Conservation (phyloP, 1,284 basidiomycete genomes). For the Ganoderma leucocontextum region DNA sequence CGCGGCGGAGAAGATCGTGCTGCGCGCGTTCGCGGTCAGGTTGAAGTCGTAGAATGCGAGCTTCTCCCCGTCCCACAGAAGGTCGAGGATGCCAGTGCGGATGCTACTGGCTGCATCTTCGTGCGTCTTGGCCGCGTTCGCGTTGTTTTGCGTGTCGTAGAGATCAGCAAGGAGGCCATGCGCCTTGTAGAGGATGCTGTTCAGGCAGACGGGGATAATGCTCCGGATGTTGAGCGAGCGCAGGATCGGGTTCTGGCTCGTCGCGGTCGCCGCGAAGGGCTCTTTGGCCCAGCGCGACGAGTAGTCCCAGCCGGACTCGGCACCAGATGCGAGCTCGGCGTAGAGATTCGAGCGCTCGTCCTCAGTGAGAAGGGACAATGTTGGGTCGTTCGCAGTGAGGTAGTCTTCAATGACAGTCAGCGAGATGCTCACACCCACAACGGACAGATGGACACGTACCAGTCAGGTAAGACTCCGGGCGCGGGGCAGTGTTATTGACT, state of each 20-base stretch:
- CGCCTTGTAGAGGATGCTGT: constrained; percentile 82
- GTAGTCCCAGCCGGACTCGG: constrained; percentile 78
- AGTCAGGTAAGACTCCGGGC: constrained; percentile 84
- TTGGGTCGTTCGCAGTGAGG: constrained; percentile 72
- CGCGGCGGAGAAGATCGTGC: constrained; percentile 71
- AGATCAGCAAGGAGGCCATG: constrained; percentile 70
- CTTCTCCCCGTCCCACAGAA: constrained; percentile 86
- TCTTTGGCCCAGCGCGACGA: constrained; percentile 57
- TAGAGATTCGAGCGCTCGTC: constrained; percentile 75
- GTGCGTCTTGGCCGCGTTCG: constrained; percentile 59
- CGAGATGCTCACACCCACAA: neutral
- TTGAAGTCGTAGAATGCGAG: constrained; percentile 93
- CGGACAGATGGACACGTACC: constrained; percentile 46
- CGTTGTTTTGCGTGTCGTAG: constrained; percentile 59
- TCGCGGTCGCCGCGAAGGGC: constrained; percentile 49
- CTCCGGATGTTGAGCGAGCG: constrained; percentile 77
- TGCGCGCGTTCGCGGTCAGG: constrained; percentile 68
- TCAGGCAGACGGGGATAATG: constrained; percentile 82
- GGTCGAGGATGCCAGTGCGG: constrained; percentile 79
- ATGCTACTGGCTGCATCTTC: constrained; percentile 64
- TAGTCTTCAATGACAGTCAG: constrained; percentile 67
- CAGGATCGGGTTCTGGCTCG: constrained; percentile 60
- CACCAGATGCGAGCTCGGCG: constrained; percentile 88
- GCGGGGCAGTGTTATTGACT: constrained; percentile 85
- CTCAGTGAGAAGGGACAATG: constrained; percentile 62